Base-by-base conservation (phyloP, 805 yeast genomes). In the Candida coleopterorum region DNA sequence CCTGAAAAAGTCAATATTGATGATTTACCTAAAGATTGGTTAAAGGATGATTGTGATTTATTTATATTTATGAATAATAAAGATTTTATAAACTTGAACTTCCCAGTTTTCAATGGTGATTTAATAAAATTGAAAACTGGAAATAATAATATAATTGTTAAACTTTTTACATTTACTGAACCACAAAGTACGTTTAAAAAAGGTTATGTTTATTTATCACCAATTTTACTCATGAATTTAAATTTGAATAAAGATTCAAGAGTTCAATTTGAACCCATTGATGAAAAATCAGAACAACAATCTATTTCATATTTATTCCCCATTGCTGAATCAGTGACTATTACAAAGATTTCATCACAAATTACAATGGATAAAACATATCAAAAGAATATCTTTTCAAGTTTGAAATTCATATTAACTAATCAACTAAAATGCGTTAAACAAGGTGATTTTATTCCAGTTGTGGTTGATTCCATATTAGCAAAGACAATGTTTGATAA, bases 91-190 rank as follows among this genome's bases (percentile, higher is more conserved):
- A 55, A 53, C 26, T 41, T 65, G n/a, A 68, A 64, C 16, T 59
- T 83, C 18, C 84, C 86, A 0, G 65, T 75, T 17, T 75, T 82
- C 43, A 77, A 81, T 39, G 95, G 95, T 3, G 93, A 84, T 49
- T 55, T 72, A 32, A 79, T 77, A 3, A 56, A 61, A 10, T 33
- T 75, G 20, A 40, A 33, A 4, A 31, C 38, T 18, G 20, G 35
- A 9, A 15, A 36, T 10, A 40, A 37, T 10, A 44, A 42, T 26
- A 28, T 57, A 20, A 49, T 60, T 11, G 65, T 78, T 1, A 57
- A 73, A 38, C 41, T 82, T 0, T 72, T 75, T 42, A 71, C 90
- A 1, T 72, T 81, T 38, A 68, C 77, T 2, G 90, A 81, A 42
- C 88, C 93, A 12, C 76, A 73, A 48, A 47, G 51, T 2, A 40